Evolutionary conservation across 768 basidiomycete genomes (phyloP).

Genomic region (Leucosporidium yakuticum): DNA sequence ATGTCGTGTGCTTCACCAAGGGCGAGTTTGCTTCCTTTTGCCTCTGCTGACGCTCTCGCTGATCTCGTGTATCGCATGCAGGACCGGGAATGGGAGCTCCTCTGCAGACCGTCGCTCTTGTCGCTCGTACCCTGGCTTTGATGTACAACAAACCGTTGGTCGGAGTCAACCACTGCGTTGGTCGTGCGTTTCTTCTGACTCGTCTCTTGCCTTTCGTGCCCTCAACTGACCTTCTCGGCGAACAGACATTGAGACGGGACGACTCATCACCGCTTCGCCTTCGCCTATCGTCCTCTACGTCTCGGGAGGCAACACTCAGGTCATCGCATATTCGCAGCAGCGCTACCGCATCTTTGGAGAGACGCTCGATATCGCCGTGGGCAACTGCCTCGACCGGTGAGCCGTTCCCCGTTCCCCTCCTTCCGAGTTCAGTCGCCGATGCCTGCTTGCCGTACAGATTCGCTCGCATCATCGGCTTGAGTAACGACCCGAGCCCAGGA

Average conservation of each 20-base stretch:
- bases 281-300: constrained; percentile 97
- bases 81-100: constrained; percentile 99
- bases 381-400: constrained; percentile 85
- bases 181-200: constrained; percentile 55
- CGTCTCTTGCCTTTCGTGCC: not conserved
- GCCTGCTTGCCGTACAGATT: constrained; percentile 47
- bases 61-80: constrained; percentile 41
- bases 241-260: constrained; percentile 96
- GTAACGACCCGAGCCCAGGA: constrained; percentile 92
- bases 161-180: constrained; percentile 98
- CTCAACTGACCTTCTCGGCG: not conserved
- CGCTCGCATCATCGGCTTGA: constrained; percentile 84
- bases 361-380: constrained; percentile 98
- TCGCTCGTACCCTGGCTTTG: constrained; percentile 82
- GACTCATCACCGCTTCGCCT: constrained; percentile 84
- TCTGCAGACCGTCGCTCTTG: constrained; percentile 84
- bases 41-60: constrained; percentile 2
- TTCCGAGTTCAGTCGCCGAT: not conserved
- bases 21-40: constrained; percentile 50
- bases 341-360: constrained; percentile 98
- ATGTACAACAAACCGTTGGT: constrained; percentile 85
- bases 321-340: constrained; percentile 96
- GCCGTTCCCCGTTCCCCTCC: not conserved
- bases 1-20: constrained; percentile 96
- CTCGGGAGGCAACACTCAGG: constrained; percentile 97